phyloP scores from a whole-genome alignment of 2,329 filamentous ascomycete species.

The Pseudocercospora cruenta region DNA sequence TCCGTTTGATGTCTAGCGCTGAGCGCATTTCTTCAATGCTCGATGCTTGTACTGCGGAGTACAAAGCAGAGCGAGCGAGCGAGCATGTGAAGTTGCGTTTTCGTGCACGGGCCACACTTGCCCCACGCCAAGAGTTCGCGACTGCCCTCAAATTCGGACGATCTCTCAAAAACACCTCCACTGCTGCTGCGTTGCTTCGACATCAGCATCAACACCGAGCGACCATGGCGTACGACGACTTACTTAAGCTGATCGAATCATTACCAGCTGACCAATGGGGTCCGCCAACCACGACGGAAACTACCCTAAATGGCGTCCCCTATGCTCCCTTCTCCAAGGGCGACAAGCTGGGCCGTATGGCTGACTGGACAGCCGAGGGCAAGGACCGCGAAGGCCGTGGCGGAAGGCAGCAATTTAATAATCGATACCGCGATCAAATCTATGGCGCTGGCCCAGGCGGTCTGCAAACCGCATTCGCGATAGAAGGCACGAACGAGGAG shows the following conservation, averaged over 20 bases:
- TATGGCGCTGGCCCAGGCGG: constrained; percentile 84
- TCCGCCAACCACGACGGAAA: constrained; percentile 78
- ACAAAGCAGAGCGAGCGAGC: neutral
- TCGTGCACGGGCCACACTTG: neutral
- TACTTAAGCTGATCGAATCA: constrained; percentile 53
- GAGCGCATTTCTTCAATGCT: too few species aligned
- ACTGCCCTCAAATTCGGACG: neutral
- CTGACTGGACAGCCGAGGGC: constrained; percentile 92
- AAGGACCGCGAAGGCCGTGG: constrained; percentile 74
- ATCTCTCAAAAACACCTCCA: neutral
- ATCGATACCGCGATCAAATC: constrained; percentile 92
- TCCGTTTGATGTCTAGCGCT: too few species aligned
- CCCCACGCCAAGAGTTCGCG: neutral
- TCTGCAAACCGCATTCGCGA: constrained; percentile 76
- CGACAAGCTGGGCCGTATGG: constrained; percentile 98
- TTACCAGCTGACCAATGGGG: constrained; percentile 69
- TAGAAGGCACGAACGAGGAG: constrained; percentile 86
- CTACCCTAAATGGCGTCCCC: constrained; percentile 89
- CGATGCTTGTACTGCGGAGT: too few species aligned
- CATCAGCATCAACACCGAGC: neutral
- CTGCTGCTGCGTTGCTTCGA: neutral
- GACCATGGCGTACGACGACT: constrained; percentile 50
- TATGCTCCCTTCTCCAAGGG: constrained; percentile 98
- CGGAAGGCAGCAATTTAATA: constrained; percentile 85
- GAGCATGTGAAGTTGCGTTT: neutral